A percentile compares a stretch with the other conserved stretches of the same genome.
Evolutionary conservation across 768 basidiomycete species (phyloP).

Genomic region (Tulasnella calospora): DNA sequence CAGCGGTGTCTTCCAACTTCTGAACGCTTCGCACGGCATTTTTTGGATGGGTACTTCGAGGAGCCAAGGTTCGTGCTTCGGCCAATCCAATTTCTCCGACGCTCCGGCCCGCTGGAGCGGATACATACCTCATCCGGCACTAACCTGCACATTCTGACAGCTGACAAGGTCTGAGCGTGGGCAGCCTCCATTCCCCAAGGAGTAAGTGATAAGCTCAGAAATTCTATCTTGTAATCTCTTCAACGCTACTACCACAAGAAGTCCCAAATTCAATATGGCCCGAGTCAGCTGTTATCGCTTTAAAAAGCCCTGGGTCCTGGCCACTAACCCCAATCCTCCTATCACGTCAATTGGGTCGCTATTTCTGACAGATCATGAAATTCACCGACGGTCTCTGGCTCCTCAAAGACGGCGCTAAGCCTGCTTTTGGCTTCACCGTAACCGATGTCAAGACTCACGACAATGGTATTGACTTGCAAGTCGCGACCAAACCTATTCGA

Average conservation of each 20-base stretch:
- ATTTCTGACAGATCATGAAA: constrained; percentile 44
- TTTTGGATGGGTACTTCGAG: neutral
- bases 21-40: neutral
- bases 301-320: neutral
- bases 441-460: constrained; percentile 40
- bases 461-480: constrained; percentile 52
- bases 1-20: neutral
- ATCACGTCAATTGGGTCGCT: neutral
- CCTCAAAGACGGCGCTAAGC: constrained; percentile 55
- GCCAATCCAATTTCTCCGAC: neutral
- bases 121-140: neutral
- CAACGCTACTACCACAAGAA: neutral
- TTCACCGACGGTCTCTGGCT: constrained; percentile 75
- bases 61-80: neutral
- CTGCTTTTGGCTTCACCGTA: constrained; percentile 59
- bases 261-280: neutral
- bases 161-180: constrained; percentile 1
- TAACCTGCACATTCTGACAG: neutral
- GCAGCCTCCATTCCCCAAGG: neutral
- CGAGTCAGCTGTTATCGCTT: neutral
- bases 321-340: neutral
- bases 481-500: constrained; percentile 39
- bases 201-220: neutral
- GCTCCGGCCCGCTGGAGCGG: constrained; percentile 6
- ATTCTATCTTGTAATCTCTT: neutral